phyloP scores from a whole-genome alignment of 2,329 filamentous ascomycete species.

The Neopestalotiopsis clavispora region DNA sequence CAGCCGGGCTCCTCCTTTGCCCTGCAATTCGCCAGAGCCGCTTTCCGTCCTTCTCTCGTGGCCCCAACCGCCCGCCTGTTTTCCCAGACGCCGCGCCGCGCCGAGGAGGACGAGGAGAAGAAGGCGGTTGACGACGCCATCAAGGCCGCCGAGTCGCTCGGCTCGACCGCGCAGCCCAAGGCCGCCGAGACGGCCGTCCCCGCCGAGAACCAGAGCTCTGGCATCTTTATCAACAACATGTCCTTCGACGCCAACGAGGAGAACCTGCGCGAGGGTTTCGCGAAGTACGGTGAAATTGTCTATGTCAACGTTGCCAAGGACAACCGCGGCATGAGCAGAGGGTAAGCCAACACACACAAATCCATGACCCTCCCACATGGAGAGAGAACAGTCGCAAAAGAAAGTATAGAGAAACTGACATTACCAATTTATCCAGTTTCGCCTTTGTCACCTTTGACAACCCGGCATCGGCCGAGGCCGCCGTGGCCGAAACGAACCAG shows the following conservation, averaged over 20 bases:
- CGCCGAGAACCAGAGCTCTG: constrained; percentile 26
- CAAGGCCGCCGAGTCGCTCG: constrained; percentile 8
- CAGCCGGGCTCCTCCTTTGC: constrained; percentile 32
- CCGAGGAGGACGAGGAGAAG: constrained; percentile 24
- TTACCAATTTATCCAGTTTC: constrained; percentile 26
- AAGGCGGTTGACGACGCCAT: constrained; percentile 18
- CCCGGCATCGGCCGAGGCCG: constrained; percentile 24
- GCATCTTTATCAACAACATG: constrained; percentile 71
- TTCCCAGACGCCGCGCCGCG: constrained; percentile 33
- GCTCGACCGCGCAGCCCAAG: constrained; percentile 11
- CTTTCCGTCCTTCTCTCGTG: constrained; percentile 24
- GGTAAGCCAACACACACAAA: constrained; percentile 27
- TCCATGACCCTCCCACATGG: neutral
- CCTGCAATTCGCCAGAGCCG: constrained; percentile 32
- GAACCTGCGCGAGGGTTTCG: constrained; percentile 64
- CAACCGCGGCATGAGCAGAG: constrained; percentile 35
- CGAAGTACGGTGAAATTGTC: constrained; percentile 42
- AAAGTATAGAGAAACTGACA: neutral
- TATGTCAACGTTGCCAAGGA: constrained; percentile 29
- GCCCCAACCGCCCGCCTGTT: constrained; percentile 31
- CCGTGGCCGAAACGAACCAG: constrained; percentile 30
- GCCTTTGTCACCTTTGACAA: constrained; percentile 32
- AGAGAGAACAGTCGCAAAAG: neutral
- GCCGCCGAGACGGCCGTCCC: neutral
- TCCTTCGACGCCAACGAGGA: constrained; percentile 70